Evolutionary conservation across 176 grass and related monocot species (phyloP).

Genomic region (Zoysia pacifica): DNA sequence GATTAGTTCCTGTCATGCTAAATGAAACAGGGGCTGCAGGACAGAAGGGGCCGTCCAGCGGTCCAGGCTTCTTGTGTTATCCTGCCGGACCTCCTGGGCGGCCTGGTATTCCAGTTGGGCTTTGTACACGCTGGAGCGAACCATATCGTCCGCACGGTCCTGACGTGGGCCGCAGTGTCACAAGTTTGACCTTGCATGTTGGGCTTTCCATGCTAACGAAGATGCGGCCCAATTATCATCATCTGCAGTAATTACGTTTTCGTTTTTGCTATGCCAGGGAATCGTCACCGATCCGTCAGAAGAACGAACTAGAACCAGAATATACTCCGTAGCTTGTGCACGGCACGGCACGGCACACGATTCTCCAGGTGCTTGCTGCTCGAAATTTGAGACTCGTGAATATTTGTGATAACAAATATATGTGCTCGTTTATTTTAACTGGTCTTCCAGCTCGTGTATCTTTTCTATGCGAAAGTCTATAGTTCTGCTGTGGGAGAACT

Average conservation of each 20-base stretch:
- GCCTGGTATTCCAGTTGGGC: not conserved
- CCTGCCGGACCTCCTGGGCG: not conserved
- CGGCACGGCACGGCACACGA: too few relatives aligned
- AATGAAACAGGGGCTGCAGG: too few relatives aligned
- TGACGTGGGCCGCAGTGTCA: too few relatives aligned
- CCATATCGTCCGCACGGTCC: not conserved
- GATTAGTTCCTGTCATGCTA: conserved; percentile 7
- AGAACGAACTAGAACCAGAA: not conserved
- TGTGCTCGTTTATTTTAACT: too few relatives aligned
- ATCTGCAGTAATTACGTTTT: too few relatives aligned
- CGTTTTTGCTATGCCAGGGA: not conserved
- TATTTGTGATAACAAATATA: too few relatives aligned
- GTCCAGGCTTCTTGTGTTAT: not conserved
- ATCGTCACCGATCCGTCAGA: not conserved
- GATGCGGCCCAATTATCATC: not conserved
- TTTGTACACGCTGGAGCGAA: not conserved
- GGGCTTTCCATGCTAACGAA: not conserved
- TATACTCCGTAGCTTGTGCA: too few relatives aligned
- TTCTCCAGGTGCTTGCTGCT: too few relatives aligned
- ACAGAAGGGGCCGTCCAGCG: not conserved
- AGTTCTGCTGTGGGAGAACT: too few relatives aligned
- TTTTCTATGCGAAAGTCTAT: too few relatives aligned
- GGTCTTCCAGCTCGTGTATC: too few relatives aligned
- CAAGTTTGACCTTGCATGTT: not conserved
- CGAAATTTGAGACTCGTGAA: too few relatives aligned